A percentile compares a stretch with the other conserved stretches of the same genome.
phyloP scores from a whole-genome alignment of 192 early-diverging fungal genomes.

The Rhizophagus sp. region DNA sequence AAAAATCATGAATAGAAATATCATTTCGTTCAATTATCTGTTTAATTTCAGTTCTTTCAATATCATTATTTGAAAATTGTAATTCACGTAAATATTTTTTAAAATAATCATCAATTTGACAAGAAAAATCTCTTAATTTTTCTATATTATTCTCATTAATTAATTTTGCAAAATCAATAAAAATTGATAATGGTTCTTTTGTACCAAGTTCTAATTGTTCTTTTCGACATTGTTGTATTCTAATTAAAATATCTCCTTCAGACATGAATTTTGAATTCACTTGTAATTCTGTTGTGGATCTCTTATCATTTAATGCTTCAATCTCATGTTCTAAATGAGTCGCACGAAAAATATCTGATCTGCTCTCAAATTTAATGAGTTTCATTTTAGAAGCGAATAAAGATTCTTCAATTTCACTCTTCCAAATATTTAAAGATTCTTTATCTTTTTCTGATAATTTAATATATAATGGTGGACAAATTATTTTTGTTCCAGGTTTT shows the following conservation, averaged over 20 bases:
- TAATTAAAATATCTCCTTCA: not conserved
- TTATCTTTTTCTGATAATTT: not conserved
- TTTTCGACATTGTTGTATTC: not conserved
- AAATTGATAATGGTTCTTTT: not conserved
- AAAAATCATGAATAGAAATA: conserved; percentile 21
- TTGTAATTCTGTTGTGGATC: not conserved
- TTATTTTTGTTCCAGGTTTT: not conserved
- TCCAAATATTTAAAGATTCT: not conserved
- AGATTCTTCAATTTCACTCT: not conserved
- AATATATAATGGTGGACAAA: not conserved
- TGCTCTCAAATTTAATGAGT: too few species aligned
- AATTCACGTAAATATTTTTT: not conserved
- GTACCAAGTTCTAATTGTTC: not conserved
- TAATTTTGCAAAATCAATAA: not conserved
- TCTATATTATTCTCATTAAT: conserved; percentile 5
- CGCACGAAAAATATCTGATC: not conserved
- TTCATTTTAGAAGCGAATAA: not conserved
- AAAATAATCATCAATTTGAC: conserved; percentile 1
- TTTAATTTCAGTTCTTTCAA: not conserved
- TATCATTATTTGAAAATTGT: not conserved
- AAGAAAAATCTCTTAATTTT: not conserved
- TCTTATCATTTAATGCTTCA: conserved; percentile 1
- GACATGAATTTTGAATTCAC: not conserved
- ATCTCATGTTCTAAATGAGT: not conserved
- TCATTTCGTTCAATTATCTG: conserved; percentile 5